A percentile compares a stretch with the other conserved stretches of the same genome.
Evolutionary conservation across 139 green algal species (phyloP).

Genomic region (Chlorella sorokiniana): DNA sequence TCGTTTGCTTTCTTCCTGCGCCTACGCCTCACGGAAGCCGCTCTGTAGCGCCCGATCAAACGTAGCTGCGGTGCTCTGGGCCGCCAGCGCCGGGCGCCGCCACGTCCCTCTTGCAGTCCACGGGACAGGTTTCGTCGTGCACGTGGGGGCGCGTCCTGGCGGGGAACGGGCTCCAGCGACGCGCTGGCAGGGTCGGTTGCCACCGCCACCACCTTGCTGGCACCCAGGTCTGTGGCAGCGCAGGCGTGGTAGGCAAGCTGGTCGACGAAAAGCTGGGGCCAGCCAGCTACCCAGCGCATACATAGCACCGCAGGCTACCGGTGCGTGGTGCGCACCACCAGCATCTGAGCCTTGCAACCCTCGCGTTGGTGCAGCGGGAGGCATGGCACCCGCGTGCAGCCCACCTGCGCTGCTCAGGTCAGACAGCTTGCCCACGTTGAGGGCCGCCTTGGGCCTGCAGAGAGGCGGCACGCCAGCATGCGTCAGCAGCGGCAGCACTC

Average conservation of each 20-base stretch:
- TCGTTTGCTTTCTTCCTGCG: too few species aligned
- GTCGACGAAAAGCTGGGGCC: not conserved
- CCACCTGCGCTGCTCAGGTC: conserved; percentile 8
- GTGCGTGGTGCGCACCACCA: too few species aligned
- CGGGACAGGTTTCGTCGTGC: too few species aligned
- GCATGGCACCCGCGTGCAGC: not conserved
- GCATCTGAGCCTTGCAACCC: too few species aligned
- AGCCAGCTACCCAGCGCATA: not conserved
- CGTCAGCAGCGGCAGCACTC: not conserved
- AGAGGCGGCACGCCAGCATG: not conserved
- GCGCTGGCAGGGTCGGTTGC: not conserved
- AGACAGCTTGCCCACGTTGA: conserved; percentile 14
- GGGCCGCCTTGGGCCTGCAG: conserved; percentile 8
- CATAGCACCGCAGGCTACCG: too few species aligned
- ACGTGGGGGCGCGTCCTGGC: too few species aligned
- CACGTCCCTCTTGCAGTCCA: too few species aligned
- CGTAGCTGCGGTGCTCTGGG: too few species aligned
- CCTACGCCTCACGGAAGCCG: too few species aligned
- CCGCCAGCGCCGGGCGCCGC: too few species aligned
- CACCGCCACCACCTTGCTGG: conserved; percentile 1
- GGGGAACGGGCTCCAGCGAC: not conserved
- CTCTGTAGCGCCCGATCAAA: too few species aligned
- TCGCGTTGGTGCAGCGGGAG: not conserved
- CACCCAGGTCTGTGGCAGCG: not conserved
- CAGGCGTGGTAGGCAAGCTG: not conserved